Conservation (phyloP, 208 protist genomes). For the Chromosphaera perkinsii region DNA sequence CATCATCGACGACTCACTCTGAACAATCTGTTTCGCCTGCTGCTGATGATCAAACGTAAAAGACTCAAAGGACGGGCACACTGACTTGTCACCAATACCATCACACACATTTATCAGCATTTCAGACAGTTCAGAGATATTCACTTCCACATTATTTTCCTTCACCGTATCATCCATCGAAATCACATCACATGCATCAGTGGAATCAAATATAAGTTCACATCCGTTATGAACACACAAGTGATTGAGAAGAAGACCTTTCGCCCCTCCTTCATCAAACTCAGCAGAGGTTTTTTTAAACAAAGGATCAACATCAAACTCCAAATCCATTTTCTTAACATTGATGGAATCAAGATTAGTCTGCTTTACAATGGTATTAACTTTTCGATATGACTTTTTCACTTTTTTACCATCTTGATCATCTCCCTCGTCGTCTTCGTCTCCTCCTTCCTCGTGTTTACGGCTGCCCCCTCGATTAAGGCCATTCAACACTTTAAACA, state of each 20-base stretch:
- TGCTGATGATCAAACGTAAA: background rate
- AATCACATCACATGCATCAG: background rate
- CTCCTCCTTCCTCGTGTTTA: background rate
- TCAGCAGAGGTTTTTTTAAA: constrained; percentile 54
- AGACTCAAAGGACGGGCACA: background rate
- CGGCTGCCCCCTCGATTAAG: constrained; percentile 5
- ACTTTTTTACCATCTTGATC: constrained; percentile 13
- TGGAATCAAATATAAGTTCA: constrained; percentile 58
- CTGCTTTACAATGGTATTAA: constrained; percentile 49
- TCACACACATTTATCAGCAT: background rate
- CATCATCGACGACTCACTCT: background rate
- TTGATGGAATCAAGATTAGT: constrained; percentile 44
- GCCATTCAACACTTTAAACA: constrained; percentile 55
- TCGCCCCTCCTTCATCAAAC: constrained; percentile 56
- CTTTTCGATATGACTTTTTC: background rate
- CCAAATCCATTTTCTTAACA: constrained; percentile 46
- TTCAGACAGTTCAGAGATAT: background rate
- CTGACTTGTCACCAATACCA: background rate
- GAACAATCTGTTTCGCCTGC: no score
- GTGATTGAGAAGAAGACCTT: constrained; percentile 59
- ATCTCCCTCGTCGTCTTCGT: constrained; percentile 24
- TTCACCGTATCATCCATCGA: background rate
- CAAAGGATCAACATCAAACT: constrained; percentile 58
- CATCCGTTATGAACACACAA: constrained; percentile 31
- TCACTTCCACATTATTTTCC: background rate